Evolutionary conservation across 2,329 filamentous ascomycete genomes (phyloP), one percentile per base, ranked within the genome.

Genomic region (Parastagonospora avenae): DNA sequence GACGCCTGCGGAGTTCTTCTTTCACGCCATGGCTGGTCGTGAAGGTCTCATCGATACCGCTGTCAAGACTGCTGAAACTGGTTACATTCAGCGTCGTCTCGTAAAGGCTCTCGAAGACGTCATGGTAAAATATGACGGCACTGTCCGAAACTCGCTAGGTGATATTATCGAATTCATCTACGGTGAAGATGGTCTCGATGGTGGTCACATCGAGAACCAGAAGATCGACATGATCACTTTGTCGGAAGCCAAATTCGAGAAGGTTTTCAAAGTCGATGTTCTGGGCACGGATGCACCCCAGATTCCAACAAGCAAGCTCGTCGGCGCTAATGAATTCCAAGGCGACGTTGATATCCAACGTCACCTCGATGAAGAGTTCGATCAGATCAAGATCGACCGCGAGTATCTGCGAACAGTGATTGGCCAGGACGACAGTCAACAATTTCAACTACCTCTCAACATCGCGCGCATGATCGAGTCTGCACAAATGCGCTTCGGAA

Each of bases 11-110:
- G 94, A 99, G 65, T 99, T 99, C 79, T 99, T 97, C 80, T 99
- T 99, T 83, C 94, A 99, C 84, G 94, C 94, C 71, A 99, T 99
- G 94, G 94, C 94, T 82, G 94, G 94, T 91, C 87, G 94, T 80
- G 94, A 99, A 78, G 94, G 94, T 96, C 83, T 99, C 48, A 99
- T 99, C 66, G 94, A 99, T 83, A 99, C 94, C 45, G 94, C 94
- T 61, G 95, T 99, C 77, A 99, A 99, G 84, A 99, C 94, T 60
- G 94, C 94, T 15, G 95, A 99, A 76, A 99, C 95, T 50, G 94
- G 94, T 77, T 99, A 99, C 74, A 99, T 99, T 60, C 95, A 99
- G 77, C 91, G 94, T 78, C 92, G 95, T 81, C 84, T 99, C 39
- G 94, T 99, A 68, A 99, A 99, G 78, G 95, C 95, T 9, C 84